These are phyloP conservation scores for Trichoderma sp. DNA, from an alignment of 2,329 filamentous ascomycete species.

Conservation along the genomic window DNA sequence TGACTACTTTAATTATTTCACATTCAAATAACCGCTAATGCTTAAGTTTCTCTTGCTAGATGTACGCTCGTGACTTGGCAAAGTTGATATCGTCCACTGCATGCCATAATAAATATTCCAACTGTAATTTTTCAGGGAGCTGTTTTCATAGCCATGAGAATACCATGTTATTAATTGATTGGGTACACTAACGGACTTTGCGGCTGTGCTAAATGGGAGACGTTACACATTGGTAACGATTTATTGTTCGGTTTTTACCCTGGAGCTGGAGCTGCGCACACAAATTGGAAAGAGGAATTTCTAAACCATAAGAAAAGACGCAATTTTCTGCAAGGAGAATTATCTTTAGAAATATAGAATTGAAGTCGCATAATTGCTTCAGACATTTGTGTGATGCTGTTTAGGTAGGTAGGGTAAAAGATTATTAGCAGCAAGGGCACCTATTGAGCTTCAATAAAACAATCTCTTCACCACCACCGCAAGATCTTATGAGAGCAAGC, in stretches of 20 bases:
- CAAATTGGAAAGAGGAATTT: slow-evolving; percentile 44
- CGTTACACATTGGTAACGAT: slow-evolving; percentile 54
- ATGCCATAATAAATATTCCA: not conserved
- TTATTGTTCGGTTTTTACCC: slow-evolving; percentile 62
- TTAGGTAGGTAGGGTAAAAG: slow-evolving; percentile 35
- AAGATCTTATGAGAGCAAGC: slow-evolving; percentile 41
- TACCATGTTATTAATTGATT: not conserved
- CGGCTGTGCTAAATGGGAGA: not conserved
- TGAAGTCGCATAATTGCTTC: too few species aligned
- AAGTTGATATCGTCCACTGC: not conserved
- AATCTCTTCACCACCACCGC: slow-evolving; percentile 49
- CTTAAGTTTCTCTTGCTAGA: not conserved
- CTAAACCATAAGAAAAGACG: slow-evolving; percentile 38
- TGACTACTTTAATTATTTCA: not conserved
- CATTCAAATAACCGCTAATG: not conserved
- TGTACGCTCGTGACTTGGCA: not conserved
- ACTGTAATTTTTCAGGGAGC: not conserved
- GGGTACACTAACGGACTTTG: too few species aligned
- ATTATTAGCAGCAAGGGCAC: slow-evolving; percentile 45
- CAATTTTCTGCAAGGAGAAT: too few species aligned
- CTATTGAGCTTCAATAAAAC: slow-evolving; percentile 44
- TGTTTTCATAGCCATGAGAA: not conserved
- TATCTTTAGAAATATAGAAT: too few species aligned
- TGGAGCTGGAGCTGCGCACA: slow-evolving; percentile 55
- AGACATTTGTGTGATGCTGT: too few species aligned